Evolutionary conservation across 352 stramenopile genomes (phyloP).

Genomic region (Pythium utonaiense): DNA sequence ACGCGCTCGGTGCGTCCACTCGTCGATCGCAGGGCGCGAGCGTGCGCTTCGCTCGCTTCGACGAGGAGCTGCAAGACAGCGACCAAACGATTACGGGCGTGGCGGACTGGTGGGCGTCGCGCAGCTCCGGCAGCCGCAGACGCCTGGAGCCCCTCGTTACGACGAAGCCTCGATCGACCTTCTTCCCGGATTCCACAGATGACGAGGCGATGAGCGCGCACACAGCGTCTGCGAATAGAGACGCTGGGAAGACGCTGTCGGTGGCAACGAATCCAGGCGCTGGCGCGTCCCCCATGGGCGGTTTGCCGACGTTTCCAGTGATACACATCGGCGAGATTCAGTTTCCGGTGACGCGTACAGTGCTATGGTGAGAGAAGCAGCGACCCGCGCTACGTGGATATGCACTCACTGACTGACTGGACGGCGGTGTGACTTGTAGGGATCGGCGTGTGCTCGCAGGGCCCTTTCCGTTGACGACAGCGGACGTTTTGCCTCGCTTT

Average conservation of each 20-base stretch:
- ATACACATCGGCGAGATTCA: constrained; percentile 47
- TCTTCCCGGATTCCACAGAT: constrained; percentile 73
- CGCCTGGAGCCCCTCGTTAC: background rate
- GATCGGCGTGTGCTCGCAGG: constrained; percentile 53
- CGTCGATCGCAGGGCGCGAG: background rate
- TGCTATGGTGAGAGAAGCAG: constrained; percentile 49
- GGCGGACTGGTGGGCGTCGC: constrained; percentile 5
- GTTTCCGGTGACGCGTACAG: constrained; percentile 60
- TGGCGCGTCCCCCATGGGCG: background rate
- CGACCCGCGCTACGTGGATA: background rate
- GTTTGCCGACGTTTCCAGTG: constrained; percentile 10
- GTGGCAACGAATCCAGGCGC: background rate
- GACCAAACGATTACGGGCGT: constrained; percentile 54
- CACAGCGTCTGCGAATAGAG: background rate
- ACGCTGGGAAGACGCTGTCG: background rate
- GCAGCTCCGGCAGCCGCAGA: constrained; percentile 5
- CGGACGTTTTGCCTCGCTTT: constrained; percentile 50
- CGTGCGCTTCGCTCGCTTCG: constrained; percentile 43
- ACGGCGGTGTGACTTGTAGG: constrained; percentile 23
- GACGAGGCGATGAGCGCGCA: constrained; percentile 37
- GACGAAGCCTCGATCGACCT: constrained; percentile 36
- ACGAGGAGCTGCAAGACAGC: constrained; percentile 58
- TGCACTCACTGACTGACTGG: background rate
- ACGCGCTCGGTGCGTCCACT: background rate
- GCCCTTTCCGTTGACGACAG: constrained; percentile 33